Base-by-base conservation (phyloP, 208 protist genomes). In the Trypanosoma scelopori region DNA sequence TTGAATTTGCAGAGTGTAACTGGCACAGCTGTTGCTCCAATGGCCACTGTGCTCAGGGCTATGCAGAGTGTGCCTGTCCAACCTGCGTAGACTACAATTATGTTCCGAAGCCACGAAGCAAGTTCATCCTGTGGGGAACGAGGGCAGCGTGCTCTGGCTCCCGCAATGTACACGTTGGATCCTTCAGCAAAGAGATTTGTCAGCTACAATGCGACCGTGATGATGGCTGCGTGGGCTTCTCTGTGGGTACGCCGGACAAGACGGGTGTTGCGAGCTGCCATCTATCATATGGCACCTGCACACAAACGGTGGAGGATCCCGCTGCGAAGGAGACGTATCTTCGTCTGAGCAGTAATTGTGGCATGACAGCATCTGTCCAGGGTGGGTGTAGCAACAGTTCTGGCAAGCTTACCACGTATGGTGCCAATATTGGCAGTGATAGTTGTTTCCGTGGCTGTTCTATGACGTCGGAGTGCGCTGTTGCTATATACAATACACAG, bases 1-100 rank as follows among this genome's bases (percentile, higher is more conserved):
- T 61, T 46, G 55, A 61, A 37, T 46, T 61, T 49, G 55, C 55
- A 32, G 22, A 49, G 13, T 61, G 55, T 37, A 61, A 61, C 32
- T 35, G n/a, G 39, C 32, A 61, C 22, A 61, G 37, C 46, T 61
- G 55, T 61, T 61, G 55, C 49, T 3, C 55, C n/a, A 61, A 13
- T 30, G 20, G 41, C 46, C 49, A 50, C 23, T 61, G 55, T 49
- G 39, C 39, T 37, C 30, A 25, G 49, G 49, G 55, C 27, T 61
- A 61, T 49, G 55, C 32, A 49, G 46, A 61, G n/a, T 61, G 55
- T 20, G 49, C 55, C 13, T 61, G 55, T 49, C 35, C 55, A 30
- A 49, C 3, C 42, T 61, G 55, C 42, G 41, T 49, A 32, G 55
- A 61, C 55, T 32, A 61, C 35, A 61, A 61, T 35, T 61, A 49